phyloP scores from a whole-genome alignment of 78 protist species.

The Dictyostelium discoideum region DNA sequence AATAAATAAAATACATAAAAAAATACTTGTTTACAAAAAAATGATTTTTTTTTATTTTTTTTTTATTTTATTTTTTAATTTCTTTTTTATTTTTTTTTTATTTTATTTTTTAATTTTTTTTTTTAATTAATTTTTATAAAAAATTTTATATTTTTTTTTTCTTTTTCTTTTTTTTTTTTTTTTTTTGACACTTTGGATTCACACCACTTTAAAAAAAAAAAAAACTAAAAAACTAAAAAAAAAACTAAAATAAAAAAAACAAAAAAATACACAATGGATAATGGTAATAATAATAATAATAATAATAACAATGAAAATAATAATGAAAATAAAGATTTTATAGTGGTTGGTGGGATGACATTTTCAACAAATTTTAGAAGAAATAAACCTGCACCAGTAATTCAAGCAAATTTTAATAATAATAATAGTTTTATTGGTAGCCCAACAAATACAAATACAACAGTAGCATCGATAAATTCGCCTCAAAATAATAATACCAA shows the following conservation, averaged over 20 bases:
- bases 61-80: no score
- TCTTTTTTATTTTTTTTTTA: background rate
- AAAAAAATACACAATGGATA: background rate
- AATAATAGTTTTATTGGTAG: background rate
- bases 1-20: no score
- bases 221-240: no score
- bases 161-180: background rate
- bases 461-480: background rate
- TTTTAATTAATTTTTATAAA: background rate
- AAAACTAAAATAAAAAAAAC: background rate
- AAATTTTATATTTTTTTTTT: background rate
- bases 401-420: background rate
- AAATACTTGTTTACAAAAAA: no score
- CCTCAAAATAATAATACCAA: background rate
- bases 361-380: conserved; percentile 12
- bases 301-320: background rate
- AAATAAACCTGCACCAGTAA: background rate
- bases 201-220: background rate
- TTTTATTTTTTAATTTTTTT: conserved; percentile 4
- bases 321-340: background rate
- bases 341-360: conserved; percentile 38
- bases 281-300: background rate
- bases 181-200: background rate
- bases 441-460: background rate
- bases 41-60: no score